Evolutionary conservation across 2,329 filamentous ascomycete species (phyloP), one percentile per base, ranked within the genome.

Genomic region (Periconia macrospinosa): DNA sequence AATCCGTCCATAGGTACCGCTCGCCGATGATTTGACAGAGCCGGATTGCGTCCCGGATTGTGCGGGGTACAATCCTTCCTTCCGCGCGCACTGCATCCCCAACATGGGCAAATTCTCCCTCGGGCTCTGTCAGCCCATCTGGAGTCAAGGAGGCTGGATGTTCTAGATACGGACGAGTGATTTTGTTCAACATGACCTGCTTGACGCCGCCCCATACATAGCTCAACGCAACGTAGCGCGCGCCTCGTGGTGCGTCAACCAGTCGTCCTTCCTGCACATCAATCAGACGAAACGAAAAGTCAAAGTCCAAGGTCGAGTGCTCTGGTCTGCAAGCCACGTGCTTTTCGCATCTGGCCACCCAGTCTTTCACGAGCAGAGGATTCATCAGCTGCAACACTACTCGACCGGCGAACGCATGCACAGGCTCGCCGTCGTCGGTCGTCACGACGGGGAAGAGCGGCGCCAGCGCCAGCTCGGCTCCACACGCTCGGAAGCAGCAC

Each of bases 201-300:
- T 53, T 45, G 11, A 41, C 47, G 15, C 45, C 44, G 9, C 55
- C 57, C 55, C 55, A 57, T 5, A 57, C 52, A 42, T 59, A 59
- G 23, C 50, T 57, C 45, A 57, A 51, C 6, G 57, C 57, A 3
- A 59, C 45, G 35, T 57, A 59, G 18, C 49, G 30, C 2, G 23
- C 49, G 30, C 49, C 45, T 3, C 30, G 30, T n/a, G 48, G 48
- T 10, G 53, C 53, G 14, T 50, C 41, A 8, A 51, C 45, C 17
- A 55, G 41, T n/a, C 53, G 18, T 23, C 20, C 27, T 8, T 55
- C 23, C 17, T 51, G 27, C 17, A 55, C 52, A 48, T 55, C 48
- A 33, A 51, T 48, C 3, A 55, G 18, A 10, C 52, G 52, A 44
- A 50, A 54, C 2, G 41, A n/a, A 42, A 53, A 49, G 11, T 42